Evolutionary conservation across 768 basidiomycete species (phyloP).

Genomic region (Clitopilus hobsonii): DNA sequence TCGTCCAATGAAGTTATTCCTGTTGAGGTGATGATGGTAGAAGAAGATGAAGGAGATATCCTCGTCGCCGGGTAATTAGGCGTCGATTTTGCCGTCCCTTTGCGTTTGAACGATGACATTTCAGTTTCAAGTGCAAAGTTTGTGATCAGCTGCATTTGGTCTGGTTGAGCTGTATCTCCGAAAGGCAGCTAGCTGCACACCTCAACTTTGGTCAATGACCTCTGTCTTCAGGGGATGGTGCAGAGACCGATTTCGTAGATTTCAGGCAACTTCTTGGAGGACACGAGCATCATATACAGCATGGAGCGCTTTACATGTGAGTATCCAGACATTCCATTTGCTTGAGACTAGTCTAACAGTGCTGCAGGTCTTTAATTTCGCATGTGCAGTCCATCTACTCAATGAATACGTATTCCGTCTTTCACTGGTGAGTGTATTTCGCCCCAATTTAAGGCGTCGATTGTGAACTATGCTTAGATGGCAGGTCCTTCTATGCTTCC

Average conservation of each 20-base stretch:
- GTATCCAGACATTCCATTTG: background rate
- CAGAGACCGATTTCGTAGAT: background rate
- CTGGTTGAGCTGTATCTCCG: background rate
- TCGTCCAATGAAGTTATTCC: constrained; percentile 95
- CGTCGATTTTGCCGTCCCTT: constrained; percentile 38
- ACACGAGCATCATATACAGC: background rate
- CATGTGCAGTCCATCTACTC: constrained; percentile 59
- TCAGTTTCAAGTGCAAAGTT: background rate
- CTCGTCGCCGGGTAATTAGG: constrained; percentile 49
- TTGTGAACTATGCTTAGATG: constrained; percentile 44
- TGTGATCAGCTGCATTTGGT: background rate
- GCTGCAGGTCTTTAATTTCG: constrained; percentile 46
- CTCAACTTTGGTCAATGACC: background rate
- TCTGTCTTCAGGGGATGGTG: background rate
- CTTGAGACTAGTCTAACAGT: background rate
- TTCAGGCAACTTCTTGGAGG: background rate
- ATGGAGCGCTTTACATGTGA: background rate
- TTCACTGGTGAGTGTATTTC: constrained; percentile 37
- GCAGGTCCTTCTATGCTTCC: constrained; percentile 79
- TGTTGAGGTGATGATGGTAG: constrained; percentile 66
- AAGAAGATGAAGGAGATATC: constrained; percentile 48
- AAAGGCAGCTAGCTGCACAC: background rate
- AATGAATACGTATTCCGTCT: constrained; percentile 54
- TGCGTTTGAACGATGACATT: constrained; percentile 85
- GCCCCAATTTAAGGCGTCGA: too few species aligned